Base-by-base conservation (phyloP, 2,329 filamentous ascomycete species). In the Colletotrichum echinochloae region DNA sequence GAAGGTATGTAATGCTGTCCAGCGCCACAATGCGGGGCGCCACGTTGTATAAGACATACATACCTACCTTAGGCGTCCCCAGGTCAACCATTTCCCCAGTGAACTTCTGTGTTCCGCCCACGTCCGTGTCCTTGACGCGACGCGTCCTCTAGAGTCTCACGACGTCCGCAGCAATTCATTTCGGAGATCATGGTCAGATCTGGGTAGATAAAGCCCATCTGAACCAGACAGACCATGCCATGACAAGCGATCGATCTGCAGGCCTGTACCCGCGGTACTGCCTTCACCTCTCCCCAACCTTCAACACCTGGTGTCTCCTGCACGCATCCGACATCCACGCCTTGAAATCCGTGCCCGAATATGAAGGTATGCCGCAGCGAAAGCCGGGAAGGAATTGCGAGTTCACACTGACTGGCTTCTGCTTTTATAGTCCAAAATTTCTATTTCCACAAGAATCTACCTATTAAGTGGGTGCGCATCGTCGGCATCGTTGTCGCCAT, bases 401-500 rank as follows among this genome's bases (percentile, higher is more conserved):
- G 23, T 12, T 4, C 9, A 12, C n/a, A 49, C 64, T 56, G 8
- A 60, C n/a, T 9, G 16, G 52, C 39, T 18, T 61, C 33, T 7
- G 39, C 20, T 26, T 1, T 12, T 44, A 3, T 37, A 61, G 84
- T 84, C 59, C 86, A 89, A 75, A 82, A 86, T 73, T 83, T 91
- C 41, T 91, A 85, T 77, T 94, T 94, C 79, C 86, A 90, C 81
- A 80, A 85, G 60, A 95, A 94, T 78, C 89, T 95, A 74, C 93
- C 93, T 0, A 89, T 95, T 74, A 89, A 90, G 85, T 95, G 91
- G 88, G 88, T 93, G 63, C 90, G 91, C 72, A 79, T 95, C 39
- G 86, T 90, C 9, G 93, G 93, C 37, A 80, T 94, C 11, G 86
- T 95, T 28, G 90, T 94, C 65, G 88, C 87, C 16, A 80, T 89